Base-by-base conservation (phyloP, 1,284 basidiomycete genomes). In the Ustilago crameri region DNA sequence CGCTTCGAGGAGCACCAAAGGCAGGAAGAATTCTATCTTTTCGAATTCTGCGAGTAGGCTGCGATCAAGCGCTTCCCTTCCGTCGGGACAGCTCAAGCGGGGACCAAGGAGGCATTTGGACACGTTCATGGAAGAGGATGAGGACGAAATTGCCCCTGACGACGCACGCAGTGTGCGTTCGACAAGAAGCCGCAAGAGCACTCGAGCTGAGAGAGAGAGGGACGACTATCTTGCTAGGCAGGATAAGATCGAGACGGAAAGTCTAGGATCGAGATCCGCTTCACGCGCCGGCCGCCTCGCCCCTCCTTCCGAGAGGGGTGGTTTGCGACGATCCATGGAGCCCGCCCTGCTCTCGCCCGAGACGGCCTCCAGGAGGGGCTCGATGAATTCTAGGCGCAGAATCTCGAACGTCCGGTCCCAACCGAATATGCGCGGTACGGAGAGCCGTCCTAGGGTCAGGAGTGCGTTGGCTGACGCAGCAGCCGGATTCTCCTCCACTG, bases 171-270 rank as follows among this genome's bases (percentile, higher is more conserved):
- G 54, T 9, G 45, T 41, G 9, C 34, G 62, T 9, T 63, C 66
- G 9, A 49, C 27, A 18, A 30, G 53, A 12, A 65, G 61, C 17
- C 45, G 43, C 3, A 60, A 58, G 41, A 61, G 56, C 24, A 70
- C 67, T 20, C 64, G 64, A 3, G 70, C 70, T 34, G 52, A 73
- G 50, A 45, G 54, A 17, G 64, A 68, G 43, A 51, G 64, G 37
- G 70, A 73, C 41, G 64, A 68, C 18, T 73, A 73, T 24, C 64
- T 60, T 9, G 64, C 64, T 5, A 38, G 70, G 15, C 60, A 67
- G 42, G 59, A 66, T 24, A 42, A 17, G 46, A 35, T 60, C 8
- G 53, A 56, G 41, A 56, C 45, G 24, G 37, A 43, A 5, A 34
- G 52, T 35, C 5, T 43, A 20, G 3, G 56, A 32, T 5, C 17